These are phyloP conservation scores for Nicotiana undulata DNA, from an alignment of 257 asterid genomes.

Conservation along the genomic window DNA sequence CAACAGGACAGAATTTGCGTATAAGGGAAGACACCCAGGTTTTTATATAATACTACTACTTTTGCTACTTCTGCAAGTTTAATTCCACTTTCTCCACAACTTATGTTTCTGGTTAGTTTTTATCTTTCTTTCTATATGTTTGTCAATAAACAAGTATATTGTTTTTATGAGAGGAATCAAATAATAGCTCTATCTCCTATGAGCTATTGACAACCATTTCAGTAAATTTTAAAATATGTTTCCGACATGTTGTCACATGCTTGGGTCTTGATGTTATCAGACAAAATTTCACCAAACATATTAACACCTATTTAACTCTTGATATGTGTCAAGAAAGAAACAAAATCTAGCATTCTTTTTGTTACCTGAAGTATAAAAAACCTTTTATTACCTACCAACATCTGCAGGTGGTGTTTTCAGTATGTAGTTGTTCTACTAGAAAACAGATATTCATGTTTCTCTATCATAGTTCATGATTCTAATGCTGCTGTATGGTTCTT, in stretches of 20 bases:
- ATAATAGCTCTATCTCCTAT: not conserved
- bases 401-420: not conserved
- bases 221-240: not conserved
- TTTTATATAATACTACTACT: constrained; percentile 4
- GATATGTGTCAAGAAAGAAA: not conserved
- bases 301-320: not conserved
- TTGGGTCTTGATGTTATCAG: not conserved
- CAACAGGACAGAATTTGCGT: constrained; percentile 95
- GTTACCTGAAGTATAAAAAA: not conserved
- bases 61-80: not conserved
- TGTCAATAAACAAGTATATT: not conserved
- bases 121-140: not conserved
- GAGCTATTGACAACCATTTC: not conserved
- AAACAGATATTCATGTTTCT: not conserved
- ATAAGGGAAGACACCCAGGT: constrained; percentile 99
- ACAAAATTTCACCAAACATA: not conserved
- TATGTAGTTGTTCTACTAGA: not conserved
- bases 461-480: not conserved
- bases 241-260: not conserved
- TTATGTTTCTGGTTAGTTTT: not conserved
- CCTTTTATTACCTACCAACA: not conserved
- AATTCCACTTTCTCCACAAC: not conserved
- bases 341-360: not conserved
- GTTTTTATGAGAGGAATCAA: not conserved
- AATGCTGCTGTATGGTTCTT: not conserved